A percentile compares a stretch with the other conserved stretches of the same genome.
Conservation (phyloP, 768 basidiomycete species). For the Pleurotus tuber-regium region DNA sequence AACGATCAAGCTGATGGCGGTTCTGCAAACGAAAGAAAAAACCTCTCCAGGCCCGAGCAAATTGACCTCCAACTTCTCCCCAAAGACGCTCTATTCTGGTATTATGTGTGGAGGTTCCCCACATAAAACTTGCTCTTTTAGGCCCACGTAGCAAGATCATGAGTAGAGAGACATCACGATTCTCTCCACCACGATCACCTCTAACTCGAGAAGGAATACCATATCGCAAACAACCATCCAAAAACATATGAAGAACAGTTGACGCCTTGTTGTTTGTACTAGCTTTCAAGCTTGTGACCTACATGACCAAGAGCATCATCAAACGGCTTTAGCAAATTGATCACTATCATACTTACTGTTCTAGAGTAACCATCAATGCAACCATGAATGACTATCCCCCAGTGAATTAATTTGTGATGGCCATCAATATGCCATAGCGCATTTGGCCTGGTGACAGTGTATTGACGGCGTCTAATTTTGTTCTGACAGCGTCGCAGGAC, state of each 20-base stretch:
- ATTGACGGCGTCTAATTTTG: conserved; percentile 18
- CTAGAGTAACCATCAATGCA: conserved; percentile 21
- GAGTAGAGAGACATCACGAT: conserved; percentile 25
- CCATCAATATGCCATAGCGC: conserved; percentile 31
- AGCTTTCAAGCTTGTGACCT: conserved; percentile 24
- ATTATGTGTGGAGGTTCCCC: conserved; percentile 33
- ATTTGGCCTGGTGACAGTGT: conserved; percentile 21
- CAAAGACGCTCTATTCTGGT: conserved; percentile 37
- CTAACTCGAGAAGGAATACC: conserved; percentile 27
- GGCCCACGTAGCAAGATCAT: conserved; percentile 33
- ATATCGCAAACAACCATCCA: conserved; percentile 18
- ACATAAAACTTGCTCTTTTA: conserved; percentile 29
- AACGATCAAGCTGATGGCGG: conserved; percentile 25
- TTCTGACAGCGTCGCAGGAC: conserved; percentile 15
- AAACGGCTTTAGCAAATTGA: not conserved
- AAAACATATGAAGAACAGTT: conserved; percentile 26
- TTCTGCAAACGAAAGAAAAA: conserved; percentile 33
- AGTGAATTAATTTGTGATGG: conserved; percentile 31
- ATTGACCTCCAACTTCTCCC: conserved; percentile 35
- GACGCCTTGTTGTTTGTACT: conserved; percentile 24
- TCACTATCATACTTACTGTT: conserved; percentile 15
- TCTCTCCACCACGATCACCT: conserved; percentile 34
- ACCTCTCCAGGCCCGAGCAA: conserved; percentile 31
- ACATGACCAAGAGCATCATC: conserved; percentile 12
- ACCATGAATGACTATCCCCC: conserved; percentile 27